These are phyloP conservation scores for Rubroboletus pulcherrimus DNA, from an alignment of 768 basidiomycete species.

Conservation along the genomic window DNA sequence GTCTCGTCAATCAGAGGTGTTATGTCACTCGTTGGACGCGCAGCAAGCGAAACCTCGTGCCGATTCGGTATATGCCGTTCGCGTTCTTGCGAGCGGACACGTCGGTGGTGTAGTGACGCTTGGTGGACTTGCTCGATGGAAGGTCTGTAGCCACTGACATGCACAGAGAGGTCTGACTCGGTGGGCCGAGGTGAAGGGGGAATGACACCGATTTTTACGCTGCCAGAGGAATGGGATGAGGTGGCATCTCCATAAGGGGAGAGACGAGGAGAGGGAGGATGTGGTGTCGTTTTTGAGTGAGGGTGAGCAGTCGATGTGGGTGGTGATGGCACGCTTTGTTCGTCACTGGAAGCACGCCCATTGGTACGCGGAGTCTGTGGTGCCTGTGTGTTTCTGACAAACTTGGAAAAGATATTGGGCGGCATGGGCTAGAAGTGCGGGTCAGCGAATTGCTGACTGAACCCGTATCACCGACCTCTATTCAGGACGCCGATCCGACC, in stretches of 20 bases:
- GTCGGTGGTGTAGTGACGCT: slow-evolving; percentile 22
- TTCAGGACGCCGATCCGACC: neutral
- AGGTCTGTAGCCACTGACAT: neutral
- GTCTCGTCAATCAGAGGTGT: slow-evolving; percentile 19
- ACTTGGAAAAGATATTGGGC: slow-evolving; percentile 30
- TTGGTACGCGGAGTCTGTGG: slow-evolving; percentile 4
- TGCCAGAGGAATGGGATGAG: slow-evolving; percentile 14
- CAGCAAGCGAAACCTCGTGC: slow-evolving; percentile 33
- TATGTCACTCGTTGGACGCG: slow-evolving; percentile 26
- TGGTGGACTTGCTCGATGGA: slow-evolving; percentile 19
- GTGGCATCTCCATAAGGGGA: slow-evolving; percentile 2
- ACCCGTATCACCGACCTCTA: neutral
- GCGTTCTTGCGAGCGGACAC: slow-evolving; percentile 32
- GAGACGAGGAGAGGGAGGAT: slow-evolving; percentile 4
- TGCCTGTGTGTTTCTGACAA: slow-evolving; percentile 22
- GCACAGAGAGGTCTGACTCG: slow-evolving; percentile 14
- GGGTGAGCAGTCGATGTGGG: neutral
- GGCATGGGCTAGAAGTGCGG: slow-evolving; percentile 17
- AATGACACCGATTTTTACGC: slow-evolving; percentile 30
- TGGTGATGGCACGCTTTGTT: neutral
- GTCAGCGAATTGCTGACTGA: neutral
- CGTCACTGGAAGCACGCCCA: neutral
- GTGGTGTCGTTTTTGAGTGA: slow-evolving; percentile 11
- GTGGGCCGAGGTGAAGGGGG: slow-evolving; percentile 27
- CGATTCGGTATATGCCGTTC: slow-evolving; percentile 26